Evolutionary conservation across 2,329 filamentous ascomycete genomes (phyloP).

Genomic region (Diaporthe helianthi): DNA sequence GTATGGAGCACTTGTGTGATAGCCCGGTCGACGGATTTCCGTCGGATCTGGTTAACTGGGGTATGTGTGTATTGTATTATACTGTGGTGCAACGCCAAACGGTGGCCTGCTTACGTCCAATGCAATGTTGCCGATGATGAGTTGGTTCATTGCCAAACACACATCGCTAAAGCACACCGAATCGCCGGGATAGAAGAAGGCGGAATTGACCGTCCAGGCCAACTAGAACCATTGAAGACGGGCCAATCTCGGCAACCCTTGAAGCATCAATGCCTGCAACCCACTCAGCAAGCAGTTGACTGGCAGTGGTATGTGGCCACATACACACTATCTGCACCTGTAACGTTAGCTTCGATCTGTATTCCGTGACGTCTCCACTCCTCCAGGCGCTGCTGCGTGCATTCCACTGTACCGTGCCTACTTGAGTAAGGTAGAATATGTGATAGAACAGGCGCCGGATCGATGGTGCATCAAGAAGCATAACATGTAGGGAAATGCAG

Average conservation of each 20-base stretch:
- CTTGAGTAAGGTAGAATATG: not conserved
- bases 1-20: not conserved
- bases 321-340: not conserved
- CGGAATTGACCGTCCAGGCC: not conserved
- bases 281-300: not conserved
- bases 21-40: not conserved
- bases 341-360: not conserved
- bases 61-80: too few relatives aligned
- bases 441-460: not conserved
- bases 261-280: not conserved
- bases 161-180: not conserved
- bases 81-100: not conserved
- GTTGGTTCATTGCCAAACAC: not conserved
- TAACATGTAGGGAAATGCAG: not conserved
- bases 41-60: not conserved
- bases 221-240: too few relatives aligned
- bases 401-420: too few relatives aligned
- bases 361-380: not conserved
- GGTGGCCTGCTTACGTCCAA: too few relatives aligned
- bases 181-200: not conserved
- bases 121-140: too few relatives aligned
- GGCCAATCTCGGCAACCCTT: conserved; percentile 1
- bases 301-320: not conserved
- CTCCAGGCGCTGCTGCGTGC: not conserved
- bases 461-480: not conserved